Evolutionary conservation across 495 filamentous ascomycete genomes (phyloP), one percentile per base, ranked within the genome.

Genomic region (Emericellopsis terricola): DNA sequence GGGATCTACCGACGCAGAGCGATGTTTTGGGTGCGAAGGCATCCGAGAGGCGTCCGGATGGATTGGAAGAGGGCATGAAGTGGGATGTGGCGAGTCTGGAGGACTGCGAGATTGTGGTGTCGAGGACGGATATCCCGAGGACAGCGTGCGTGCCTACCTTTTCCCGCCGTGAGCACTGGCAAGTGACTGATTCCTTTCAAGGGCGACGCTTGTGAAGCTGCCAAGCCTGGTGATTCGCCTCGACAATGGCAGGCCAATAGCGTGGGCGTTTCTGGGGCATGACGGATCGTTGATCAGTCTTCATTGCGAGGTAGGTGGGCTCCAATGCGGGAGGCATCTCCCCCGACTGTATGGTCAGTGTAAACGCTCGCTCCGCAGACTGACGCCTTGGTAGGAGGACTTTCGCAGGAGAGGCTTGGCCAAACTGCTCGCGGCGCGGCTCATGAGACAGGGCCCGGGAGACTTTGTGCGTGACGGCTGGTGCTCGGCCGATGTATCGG

Each of bases 331-430:
- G n/a, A n/a, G n/a, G n/a, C n/a, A n/a, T 37, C 2, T 33, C 18
- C 8, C 14, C 28, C 23, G 11, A 8, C 19, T 20, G 11, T 13
- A 29, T 23, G n/a, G 24, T 24, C 28, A 42, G 2, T 10, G n/a
- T 8, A 3, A 33, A 6, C 3, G 2, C 3, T 20, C 15, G 23
- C 43, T 38, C 32, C 37, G n/a, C n/a, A n/a, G n/a, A n/a, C n/a
- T n/a, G n/a, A n/a, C n/a, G n/a, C n/a, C n/a, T n/a, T n/a, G n/a
- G n/a, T n/a, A 64, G 45, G 52, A 59, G 13, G 28, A 39, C 9
- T 67, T 56, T 34, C 55, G 62, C 0, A 51, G 55, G 3, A 49
- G 40, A 20, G 62, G 62, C 0, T 38, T 67, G 8, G 61, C 59
- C 0, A 65, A 63, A 41, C 56, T 55, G 2, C 41, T 65, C 6